Conservation (phyloP, 768 basidiomycete genomes). For the Agrocybe pediades region DNA sequence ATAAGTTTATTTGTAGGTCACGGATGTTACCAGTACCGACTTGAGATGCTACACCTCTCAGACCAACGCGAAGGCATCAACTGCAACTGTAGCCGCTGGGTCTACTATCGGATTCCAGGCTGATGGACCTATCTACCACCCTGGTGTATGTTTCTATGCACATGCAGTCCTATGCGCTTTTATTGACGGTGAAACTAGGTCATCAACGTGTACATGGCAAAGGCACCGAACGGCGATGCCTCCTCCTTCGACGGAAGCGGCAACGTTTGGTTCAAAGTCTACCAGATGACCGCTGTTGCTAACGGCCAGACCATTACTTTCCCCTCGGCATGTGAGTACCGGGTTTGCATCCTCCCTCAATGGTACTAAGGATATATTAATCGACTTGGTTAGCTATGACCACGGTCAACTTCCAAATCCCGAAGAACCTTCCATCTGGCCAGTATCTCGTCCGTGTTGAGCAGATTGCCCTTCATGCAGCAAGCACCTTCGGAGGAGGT, state of each 20-base stretch:
- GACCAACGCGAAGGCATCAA: constrained; percentile 39
- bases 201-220: constrained; percentile 46
- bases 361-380: not conserved
- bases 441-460: constrained; percentile 27
- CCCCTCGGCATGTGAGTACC: constrained; percentile 33
- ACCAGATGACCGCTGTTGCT: constrained; percentile 42
- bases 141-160: constrained; percentile 33
- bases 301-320: constrained; percentile 38
- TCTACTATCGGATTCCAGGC: constrained; percentile 41
- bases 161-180: not conserved
- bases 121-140: constrained; percentile 41
- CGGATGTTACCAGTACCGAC: constrained; percentile 43
- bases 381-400: constrained; percentile 18
- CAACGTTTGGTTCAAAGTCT: constrained; percentile 46
- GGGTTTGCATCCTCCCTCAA: not conserved
- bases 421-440: constrained; percentile 34
- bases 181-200: constrained; percentile 18
- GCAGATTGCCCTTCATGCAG: constrained; percentile 5
- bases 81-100: constrained; percentile 45
- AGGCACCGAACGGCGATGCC: constrained; percentile 33
- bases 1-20: constrained; percentile 28
- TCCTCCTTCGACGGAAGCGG: constrained; percentile 41
- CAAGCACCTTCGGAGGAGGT: constrained; percentile 6
- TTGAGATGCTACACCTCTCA: constrained; percentile 47
- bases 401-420: constrained; percentile 36